These are phyloP conservation scores for Talaromyces rugulosus DNA, from an alignment of 2,329 filamentous ascomycete genomes.

Conservation along the genomic window DNA sequence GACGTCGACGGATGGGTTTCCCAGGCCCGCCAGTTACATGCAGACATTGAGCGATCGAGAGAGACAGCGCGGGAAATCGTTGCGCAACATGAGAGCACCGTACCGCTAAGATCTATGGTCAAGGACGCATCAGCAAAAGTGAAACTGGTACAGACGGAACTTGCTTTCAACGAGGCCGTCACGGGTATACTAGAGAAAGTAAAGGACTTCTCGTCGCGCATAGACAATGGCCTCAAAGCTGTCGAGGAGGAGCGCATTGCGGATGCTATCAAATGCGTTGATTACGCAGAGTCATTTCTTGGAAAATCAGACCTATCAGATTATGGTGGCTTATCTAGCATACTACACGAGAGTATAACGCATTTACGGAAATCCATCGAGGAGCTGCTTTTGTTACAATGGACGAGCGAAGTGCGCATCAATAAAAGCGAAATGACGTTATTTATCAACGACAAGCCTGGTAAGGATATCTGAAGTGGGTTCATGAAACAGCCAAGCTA, in stretches of 20 bases:
- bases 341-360: constrained; percentile 62
- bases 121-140: constrained; percentile 57
- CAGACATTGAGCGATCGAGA: constrained; percentile 78
- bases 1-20: constrained; percentile 83
- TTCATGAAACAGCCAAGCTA: neutral
- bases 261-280: constrained; percentile 46
- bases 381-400: constrained; percentile 64
- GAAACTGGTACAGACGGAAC: constrained; percentile 54
- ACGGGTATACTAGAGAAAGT: constrained; percentile 49
- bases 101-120: constrained; percentile 59
- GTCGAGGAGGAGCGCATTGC: constrained; percentile 43
- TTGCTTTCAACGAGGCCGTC: constrained; percentile 55
- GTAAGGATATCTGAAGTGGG: constrained; percentile 40
- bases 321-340: constrained; percentile 38
- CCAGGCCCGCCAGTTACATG: constrained; percentile 78
- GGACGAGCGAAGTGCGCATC: constrained; percentile 63
- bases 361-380: constrained; percentile 64
- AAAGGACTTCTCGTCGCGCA: constrained; percentile 44
- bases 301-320: constrained; percentile 24
- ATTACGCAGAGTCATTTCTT: constrained; percentile 36
- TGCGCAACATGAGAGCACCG: constrained; percentile 67
- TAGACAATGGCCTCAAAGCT: constrained; percentile 45
- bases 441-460: constrained; percentile 50
- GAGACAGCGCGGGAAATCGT: constrained; percentile 77
- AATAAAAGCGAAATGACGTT: constrained; percentile 55